A percentile compares a stretch with the other conserved stretches of the same genome.
Conservation (phyloP, 495 filamentous ascomycete genomes). For the Neurospora intermedia region DNA sequence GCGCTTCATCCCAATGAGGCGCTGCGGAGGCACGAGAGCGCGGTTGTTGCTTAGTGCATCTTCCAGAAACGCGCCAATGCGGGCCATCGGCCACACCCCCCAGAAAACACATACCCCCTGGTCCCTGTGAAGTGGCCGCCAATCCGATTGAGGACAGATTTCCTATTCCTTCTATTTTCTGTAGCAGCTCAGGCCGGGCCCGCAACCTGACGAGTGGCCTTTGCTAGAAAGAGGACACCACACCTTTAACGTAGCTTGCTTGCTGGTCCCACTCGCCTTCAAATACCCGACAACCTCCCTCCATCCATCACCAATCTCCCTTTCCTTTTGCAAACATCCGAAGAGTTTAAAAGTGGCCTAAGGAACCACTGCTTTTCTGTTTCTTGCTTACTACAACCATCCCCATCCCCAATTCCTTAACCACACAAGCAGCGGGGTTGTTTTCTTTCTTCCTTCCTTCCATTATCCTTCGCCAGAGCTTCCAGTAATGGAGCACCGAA, state of each 20-base stretch:
- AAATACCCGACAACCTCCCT: constrained; percentile 2
- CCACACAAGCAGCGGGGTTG: constrained; percentile 6
- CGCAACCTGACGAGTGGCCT: neutral
- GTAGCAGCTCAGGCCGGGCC: neutral
- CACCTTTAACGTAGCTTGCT: constrained; percentile 5
- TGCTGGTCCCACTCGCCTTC: neutral
- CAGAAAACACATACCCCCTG: neutral
- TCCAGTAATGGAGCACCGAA: constrained; percentile 39
- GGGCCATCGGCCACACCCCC: neutral
- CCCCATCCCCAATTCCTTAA: constrained; percentile 1
- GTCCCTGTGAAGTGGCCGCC: constrained; percentile 11
- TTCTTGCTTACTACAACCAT: constrained; percentile 1
- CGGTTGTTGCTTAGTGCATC: neutral
- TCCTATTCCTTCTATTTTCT: constrained; percentile 12
- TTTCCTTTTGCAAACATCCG: constrained; percentile 7
- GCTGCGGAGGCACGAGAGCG: neutral
- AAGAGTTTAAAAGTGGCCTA: constrained; percentile 1
- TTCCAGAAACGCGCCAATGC: neutral
- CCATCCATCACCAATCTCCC: constrained; percentile 5
- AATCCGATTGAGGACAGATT: constrained; percentile 25
- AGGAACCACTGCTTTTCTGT: constrained; percentile 10
- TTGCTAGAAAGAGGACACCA: neutral
- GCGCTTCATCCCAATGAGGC: neutral
- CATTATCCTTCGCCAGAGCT: constrained; percentile 8
- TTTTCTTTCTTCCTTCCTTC: constrained; percentile 5